phyloP scores from a whole-genome alignment of 495 filamentous ascomycete species.

The Penicillium riverlandense region DNA sequence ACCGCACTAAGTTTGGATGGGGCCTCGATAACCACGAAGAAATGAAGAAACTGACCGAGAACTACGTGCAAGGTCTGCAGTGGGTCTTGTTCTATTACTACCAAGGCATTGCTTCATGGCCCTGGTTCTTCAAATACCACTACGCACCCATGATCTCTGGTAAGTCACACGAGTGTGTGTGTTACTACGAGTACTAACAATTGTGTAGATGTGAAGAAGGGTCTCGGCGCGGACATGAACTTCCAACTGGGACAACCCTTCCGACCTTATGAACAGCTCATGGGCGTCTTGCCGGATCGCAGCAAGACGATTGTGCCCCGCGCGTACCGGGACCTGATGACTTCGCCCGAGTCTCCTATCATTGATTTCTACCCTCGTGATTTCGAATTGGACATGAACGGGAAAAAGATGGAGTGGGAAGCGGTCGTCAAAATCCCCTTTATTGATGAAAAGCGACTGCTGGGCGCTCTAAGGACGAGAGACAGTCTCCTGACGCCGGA shows the following conservation, averaged over 20 bases:
- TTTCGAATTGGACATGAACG: constrained; percentile 98
- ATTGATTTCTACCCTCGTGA: constrained; percentile 97
- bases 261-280: constrained; percentile 89
- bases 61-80: constrained; percentile 95
- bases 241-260: constrained; percentile 94
- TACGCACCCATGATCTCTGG: constrained; percentile 95
- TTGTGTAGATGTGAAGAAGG: constrained; percentile 68
- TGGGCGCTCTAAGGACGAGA: constrained; percentile 77
- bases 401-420: constrained; percentile 99
- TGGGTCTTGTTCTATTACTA: constrained; percentile 99
- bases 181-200: constrained; percentile 1
- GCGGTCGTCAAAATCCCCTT: constrained; percentile 99
- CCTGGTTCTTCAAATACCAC: constrained; percentile 96
- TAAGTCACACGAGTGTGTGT: constrained; percentile 20
- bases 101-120: constrained; percentile 92
- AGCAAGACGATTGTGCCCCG: constrained; percentile 91
- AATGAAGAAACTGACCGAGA: constrained; percentile 77
- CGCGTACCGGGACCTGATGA: constrained; percentile 91
- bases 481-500: constrained; percentile 67
- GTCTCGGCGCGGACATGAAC: constrained; percentile 77
- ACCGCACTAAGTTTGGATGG: constrained; percentile 84
- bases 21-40: constrained; percentile 76
- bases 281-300: constrained; percentile 95
- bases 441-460: constrained; percentile 82
- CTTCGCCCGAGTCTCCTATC: constrained; percentile 82